A percentile compares a stretch with the other conserved stretches of the same genome.
These are phyloP conservation scores for Rubus idaeus DNA, from an alignment of 306 rosid species.

Conservation along the genomic window DNA sequence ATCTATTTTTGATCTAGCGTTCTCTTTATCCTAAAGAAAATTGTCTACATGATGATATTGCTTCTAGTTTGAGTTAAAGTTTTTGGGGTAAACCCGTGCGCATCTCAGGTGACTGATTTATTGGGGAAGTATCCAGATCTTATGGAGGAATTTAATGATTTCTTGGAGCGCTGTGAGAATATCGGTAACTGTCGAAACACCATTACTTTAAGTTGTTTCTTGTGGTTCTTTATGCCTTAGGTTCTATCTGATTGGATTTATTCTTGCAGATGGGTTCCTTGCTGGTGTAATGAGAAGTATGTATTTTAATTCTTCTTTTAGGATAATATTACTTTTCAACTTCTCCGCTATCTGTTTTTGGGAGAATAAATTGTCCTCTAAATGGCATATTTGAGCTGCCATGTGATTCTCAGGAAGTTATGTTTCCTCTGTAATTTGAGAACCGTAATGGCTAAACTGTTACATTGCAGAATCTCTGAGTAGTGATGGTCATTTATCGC, in stretches of 20 bases:
- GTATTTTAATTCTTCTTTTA: slow-evolving; percentile 30
- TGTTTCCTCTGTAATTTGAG: slow-evolving; percentile 10
- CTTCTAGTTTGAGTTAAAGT: slow-evolving; percentile 13
- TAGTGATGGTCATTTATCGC: slow-evolving; percentile 60
- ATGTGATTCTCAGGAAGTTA: not conserved
- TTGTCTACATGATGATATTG: slow-evolving; percentile 15
- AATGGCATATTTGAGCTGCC: slow-evolving; percentile 16
- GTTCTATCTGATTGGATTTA: slow-evolving; percentile 37
- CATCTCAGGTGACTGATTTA: slow-evolving; percentile 77
- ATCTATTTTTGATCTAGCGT: not conserved
- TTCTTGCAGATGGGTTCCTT: slow-evolving; percentile 93
- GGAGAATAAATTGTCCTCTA: slow-evolving; percentile 20
- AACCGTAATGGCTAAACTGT: slow-evolving; percentile 33
- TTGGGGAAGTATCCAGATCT: slow-evolving; percentile 91
- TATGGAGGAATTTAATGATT: slow-evolving; percentile 86
- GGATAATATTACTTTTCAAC: not conserved
- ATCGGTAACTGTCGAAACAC: slow-evolving; percentile 53
- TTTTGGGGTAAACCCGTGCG: slow-evolving; percentile 21
- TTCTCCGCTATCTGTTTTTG: not conserved
- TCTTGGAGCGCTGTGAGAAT: slow-evolving; percentile 85
- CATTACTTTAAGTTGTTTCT: slow-evolving; percentile 20
- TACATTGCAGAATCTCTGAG: slow-evolving; percentile 66
- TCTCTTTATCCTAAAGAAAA: not conserved
- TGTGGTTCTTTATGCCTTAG: slow-evolving; percentile 23
- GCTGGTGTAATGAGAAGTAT: slow-evolving; percentile 90